A percentile compares a stretch with the other conserved stretches of the same genome.
Evolutionary conservation across 257 asterid species (phyloP).

Genomic region (Rehmannia glutinosa): DNA sequence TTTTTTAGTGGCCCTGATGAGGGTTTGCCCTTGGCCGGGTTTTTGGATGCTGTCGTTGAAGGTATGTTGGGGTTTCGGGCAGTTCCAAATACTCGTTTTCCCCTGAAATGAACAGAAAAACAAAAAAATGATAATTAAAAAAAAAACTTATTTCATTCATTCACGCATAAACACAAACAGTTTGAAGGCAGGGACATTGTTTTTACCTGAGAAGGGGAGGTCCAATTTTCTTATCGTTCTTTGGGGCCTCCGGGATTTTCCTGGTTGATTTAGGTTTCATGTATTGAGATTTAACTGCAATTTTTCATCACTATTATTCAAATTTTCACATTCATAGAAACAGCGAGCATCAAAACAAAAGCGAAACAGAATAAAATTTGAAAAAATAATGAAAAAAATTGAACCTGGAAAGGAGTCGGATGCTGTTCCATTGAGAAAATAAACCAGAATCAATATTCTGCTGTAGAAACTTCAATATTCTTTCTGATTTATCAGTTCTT

Average conservation of each 20-base stretch:
- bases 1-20: slow-evolving; percentile 21
- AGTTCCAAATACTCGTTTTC: slow-evolving; percentile 54
- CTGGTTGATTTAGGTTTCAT: slow-evolving; percentile 28
- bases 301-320: neutral
- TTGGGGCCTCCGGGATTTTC: slow-evolving; percentile 33
- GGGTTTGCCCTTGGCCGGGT: slow-evolving; percentile 32
- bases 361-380: neutral
- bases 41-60: slow-evolving; percentile 26
- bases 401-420: slow-evolving; percentile 65
- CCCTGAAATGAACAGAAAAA: slow-evolving; percentile 29
- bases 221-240: slow-evolving; percentile 22
- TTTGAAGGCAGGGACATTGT: neutral
- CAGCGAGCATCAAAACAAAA: neutral
- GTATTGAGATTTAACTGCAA: slow-evolving; percentile 39
- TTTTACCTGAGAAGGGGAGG: slow-evolving; percentile 37
- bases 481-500: neutral
- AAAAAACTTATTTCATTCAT: neutral
- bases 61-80: slow-evolving; percentile 44
- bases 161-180: slow-evolving; percentile 13
- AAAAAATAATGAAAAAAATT: neutral
- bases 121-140: neutral
- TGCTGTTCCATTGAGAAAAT: slow-evolving; percentile 44
- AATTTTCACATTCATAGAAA: neutral
- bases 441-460: neutral
- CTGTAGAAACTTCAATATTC: neutral